A percentile compares a stretch with the other conserved stretches of the same genome.
These are phyloP conservation scores for Pharnaceum exiguum DNA, from an alignment of 148 eudicot species.

Conservation along the genomic window DNA sequence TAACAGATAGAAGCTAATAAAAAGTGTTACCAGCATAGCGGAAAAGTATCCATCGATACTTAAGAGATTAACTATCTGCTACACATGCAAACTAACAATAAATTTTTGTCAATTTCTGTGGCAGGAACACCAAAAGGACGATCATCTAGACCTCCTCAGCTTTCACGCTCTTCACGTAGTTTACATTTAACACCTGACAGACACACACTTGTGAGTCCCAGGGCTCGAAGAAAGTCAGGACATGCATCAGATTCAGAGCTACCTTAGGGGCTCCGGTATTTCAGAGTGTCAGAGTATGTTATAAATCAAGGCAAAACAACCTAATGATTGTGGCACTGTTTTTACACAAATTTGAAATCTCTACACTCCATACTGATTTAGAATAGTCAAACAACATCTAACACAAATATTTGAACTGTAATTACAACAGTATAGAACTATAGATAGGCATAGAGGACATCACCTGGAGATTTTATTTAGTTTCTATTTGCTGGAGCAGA, in stretches of 20 bases:
- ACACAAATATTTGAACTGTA: not conserved
- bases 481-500: not conserved
- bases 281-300: not conserved
- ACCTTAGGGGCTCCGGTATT: slow-evolving; percentile 26
- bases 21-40: too few species aligned
- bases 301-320: not conserved
- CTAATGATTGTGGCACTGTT: not conserved
- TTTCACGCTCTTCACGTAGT: slow-evolving; percentile 25
- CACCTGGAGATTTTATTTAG: too few species aligned
- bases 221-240: slow-evolving; percentile 39
- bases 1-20: too few species aligned
- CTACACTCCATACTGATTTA: not conserved
- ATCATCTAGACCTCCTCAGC: slow-evolving; percentile 48
- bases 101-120: not conserved
- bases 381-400: not conserved
- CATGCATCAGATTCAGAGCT: slow-evolving; percentile 74
- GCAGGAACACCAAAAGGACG: slow-evolving; percentile 49
- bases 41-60: not conserved
- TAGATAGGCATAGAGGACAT: too few species aligned
- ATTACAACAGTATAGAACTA: too few species aligned
- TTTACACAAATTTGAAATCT: not conserved
- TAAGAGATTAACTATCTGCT: not conserved
- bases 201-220: slow-evolving; percentile 28
- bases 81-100: not conserved
- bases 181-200: slow-evolving; percentile 41